Evolutionary conservation across 2,329 filamentous ascomycete species (phyloP).

Genomic region (Dactylellina leptospora): DNA sequence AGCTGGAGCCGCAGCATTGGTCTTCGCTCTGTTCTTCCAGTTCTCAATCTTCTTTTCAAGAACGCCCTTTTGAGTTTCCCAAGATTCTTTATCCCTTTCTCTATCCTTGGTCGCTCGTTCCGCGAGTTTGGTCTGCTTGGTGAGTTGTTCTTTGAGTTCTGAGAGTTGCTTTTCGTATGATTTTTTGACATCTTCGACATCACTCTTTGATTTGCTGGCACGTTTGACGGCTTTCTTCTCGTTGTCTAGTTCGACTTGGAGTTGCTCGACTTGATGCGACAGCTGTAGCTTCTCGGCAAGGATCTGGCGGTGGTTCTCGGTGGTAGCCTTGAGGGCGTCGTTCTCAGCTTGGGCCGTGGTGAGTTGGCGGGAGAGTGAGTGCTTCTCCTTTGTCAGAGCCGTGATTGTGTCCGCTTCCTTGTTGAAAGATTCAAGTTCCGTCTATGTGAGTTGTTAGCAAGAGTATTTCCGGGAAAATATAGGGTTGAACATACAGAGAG

Average conservation of each 20-base stretch:
- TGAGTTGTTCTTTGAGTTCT: constrained; percentile 50
- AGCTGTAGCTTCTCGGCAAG: constrained; percentile 64
- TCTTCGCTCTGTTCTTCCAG: constrained; percentile 50
- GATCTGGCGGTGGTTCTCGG: constrained; percentile 67
- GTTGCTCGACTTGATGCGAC: constrained; percentile 64
- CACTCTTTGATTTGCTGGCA: constrained; percentile 48
- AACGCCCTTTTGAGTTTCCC: constrained; percentile 42
- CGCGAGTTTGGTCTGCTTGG: constrained; percentile 43
- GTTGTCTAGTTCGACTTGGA: constrained; percentile 65
- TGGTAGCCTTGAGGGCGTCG: constrained; percentile 69
- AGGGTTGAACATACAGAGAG: constrained; percentile 26
- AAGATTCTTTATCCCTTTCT: constrained; percentile 50
- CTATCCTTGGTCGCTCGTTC: constrained; percentile 39
- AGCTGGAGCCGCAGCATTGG: constrained; percentile 37
- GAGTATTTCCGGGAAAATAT: background rate
- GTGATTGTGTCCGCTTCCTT: constrained; percentile 39
- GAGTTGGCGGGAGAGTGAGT: constrained; percentile 60
- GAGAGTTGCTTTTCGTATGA: constrained; percentile 30
- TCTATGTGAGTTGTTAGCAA: constrained; percentile 31
- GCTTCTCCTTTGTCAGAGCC: constrained; percentile 42
- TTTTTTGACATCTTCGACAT: constrained; percentile 40
- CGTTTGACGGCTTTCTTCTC: constrained; percentile 62
- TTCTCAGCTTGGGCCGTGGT: constrained; percentile 71
- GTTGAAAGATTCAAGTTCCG: constrained; percentile 45
- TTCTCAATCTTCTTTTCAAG: constrained; percentile 55